These are phyloP conservation scores for Perkinsela sp. DNA, from an alignment of 208 protist genomes.

Conservation along the genomic window DNA sequence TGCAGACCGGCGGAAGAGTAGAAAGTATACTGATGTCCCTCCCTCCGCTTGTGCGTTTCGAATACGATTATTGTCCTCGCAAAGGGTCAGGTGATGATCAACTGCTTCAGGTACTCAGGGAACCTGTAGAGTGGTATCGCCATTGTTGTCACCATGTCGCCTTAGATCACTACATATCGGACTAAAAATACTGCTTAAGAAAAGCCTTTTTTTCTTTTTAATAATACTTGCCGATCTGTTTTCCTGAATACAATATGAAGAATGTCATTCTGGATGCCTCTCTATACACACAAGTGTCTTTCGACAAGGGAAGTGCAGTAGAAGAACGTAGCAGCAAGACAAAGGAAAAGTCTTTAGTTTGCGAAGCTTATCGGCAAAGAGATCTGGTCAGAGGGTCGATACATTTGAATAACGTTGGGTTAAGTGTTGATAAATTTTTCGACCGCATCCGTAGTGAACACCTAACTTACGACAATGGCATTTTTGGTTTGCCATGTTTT, in stretches of 20 bases:
- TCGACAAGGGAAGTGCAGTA: background rate
- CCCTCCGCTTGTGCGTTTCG: slow-evolving; percentile 15
- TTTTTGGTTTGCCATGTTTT: background rate
- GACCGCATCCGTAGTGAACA: too few relatives aligned
- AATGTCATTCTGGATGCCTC: too few relatives aligned
- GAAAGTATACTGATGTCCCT: slow-evolving; percentile 65
- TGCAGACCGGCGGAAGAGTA: slow-evolving; percentile 29
- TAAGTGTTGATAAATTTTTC: too few relatives aligned
- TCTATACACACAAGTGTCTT: background rate
- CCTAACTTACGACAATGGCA: too few relatives aligned
- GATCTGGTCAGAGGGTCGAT: too few relatives aligned
- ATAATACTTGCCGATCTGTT: background rate
- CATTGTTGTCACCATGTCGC: too few relatives aligned
- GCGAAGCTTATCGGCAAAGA: background rate
- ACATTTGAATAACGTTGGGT: too few relatives aligned
- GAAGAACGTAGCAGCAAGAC: background rate
- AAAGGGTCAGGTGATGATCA: slow-evolving; percentile 8
- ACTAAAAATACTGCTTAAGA: too few relatives aligned
- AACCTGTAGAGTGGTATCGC: background rate
- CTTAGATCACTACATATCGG: too few relatives aligned
- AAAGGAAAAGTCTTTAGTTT: background rate
- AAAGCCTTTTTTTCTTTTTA: slow-evolving; percentile 1
- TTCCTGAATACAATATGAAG: too few relatives aligned
- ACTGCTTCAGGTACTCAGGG: slow-evolving; percentile 1
- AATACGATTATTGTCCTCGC: slow-evolving; percentile 10